Conservation (phyloP, 1,284 basidiomycete species). For the Vanrija pseudolonga region DNA sequence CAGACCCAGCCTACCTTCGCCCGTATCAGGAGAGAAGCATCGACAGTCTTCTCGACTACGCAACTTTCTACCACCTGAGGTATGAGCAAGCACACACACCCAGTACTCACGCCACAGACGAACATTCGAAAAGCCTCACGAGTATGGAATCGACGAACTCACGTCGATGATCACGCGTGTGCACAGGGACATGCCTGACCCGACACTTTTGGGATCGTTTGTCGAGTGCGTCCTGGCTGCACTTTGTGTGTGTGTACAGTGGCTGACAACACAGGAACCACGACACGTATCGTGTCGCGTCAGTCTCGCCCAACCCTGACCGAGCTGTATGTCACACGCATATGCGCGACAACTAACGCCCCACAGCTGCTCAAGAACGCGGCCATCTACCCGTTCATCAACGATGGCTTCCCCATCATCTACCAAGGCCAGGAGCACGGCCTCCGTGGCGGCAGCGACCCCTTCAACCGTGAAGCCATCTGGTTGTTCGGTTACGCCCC, state of each 20-base stretch:
- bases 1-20: conserved; percentile 43
- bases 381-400: conserved; percentile 50
- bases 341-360: conserved; percentile 6
- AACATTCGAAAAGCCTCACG: conserved; percentile 35
- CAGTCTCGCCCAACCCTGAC: conserved; percentile 23
- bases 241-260: not conserved
- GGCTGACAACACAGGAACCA: conserved; percentile 42
- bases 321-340: conserved; percentile 24
- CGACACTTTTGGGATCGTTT: conserved; percentile 50
- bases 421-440: conserved; percentile 59
- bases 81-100: not conserved
- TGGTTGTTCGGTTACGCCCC: conserved; percentile 52
- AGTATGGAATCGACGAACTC: conserved; percentile 31
- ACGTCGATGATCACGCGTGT: conserved; percentile 38
- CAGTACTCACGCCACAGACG: conserved; percentile 22
- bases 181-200: conserved; percentile 39
- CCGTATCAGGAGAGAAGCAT: conserved; percentile 51
- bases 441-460: conserved; percentile 52
- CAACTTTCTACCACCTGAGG: conserved; percentile 54
- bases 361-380: conserved; percentile 50
- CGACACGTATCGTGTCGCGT: conserved; percentile 50
- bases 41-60: conserved; percentile 57
- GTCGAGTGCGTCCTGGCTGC: conserved; percentile 40
- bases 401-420: conserved; percentile 57
- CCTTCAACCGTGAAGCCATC: conserved; percentile 47